Base-by-base conservation (phyloP, 129 eudicot genomes). In the Saussurea involucrata region DNA sequence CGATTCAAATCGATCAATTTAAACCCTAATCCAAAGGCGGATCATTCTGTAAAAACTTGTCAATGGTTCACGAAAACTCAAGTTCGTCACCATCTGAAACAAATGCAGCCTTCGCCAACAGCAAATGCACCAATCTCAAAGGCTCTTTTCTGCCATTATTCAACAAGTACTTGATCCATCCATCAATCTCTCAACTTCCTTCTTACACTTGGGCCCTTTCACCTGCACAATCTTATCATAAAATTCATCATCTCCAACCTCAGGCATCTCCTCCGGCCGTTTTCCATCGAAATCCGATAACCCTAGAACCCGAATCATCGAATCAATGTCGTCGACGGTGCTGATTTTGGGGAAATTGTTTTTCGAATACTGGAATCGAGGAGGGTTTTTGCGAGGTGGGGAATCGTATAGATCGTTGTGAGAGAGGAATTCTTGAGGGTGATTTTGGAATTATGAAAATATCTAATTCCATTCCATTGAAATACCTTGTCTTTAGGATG, bases 81-180 rank as follows among this genome's bases (percentile, higher is more conserved):
- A 87, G 6, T 15, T 82, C 83, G 5, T 76, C 80, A 61, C 58
- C 78, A 37, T 61, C 86, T 5, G 79, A 67, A 81, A 78, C 53
- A 72, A 86, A 72, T 15, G 90, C 84, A 76, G 96, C 96, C 81
- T 90, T 92, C 0, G 83, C 93, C 89, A 92, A 73, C 20, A 90
- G 85, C 94, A 92, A 86, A 86, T 92, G 94, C 25, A 84, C 96
- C 85, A 92, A 81, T 74, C 88, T 75, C 12, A 90, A 80, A 7
- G 93, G 96, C 89, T 92, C 96, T 8, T 17, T 76, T 13, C 77
- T 69, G 20, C 69, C 57, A n/a, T n/a, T n/a, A 64, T 69, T 63
- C 86, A 67, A 53, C 25, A 82, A 90, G 55, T 83, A 79, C 34
- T 81, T 78, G 65, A 92, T 90, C 98, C 98, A 90, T 13, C 88